phyloP scores from a whole-genome alignment of 805 yeast genomes.

The Saccharomycopsis selenospora region DNA sequence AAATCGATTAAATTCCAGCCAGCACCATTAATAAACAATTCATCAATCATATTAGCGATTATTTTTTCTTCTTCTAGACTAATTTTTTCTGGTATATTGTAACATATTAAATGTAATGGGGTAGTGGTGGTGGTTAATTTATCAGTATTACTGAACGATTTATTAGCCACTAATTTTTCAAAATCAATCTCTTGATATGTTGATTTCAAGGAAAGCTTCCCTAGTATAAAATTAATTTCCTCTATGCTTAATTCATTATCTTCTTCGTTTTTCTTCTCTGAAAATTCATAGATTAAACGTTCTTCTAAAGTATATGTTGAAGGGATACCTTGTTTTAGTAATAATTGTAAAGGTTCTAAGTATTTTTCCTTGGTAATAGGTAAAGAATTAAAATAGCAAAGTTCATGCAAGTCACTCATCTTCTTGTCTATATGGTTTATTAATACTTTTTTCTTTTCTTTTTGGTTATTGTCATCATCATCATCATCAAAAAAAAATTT shows the following conservation, averaged over 20 bases:
- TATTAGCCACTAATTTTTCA: slow-evolving; percentile 60
- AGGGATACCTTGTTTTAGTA: slow-evolving; percentile 61
- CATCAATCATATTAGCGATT: slow-evolving; percentile 49
- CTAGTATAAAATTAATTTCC: slow-evolving; percentile 11
- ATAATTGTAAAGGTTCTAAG: slow-evolving; percentile 37
- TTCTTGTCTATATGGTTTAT: no score
- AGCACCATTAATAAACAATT: slow-evolving; percentile 76
- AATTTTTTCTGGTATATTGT: slow-evolving; percentile 39
- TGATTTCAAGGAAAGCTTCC: slow-evolving; percentile 33
- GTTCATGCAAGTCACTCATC: slow-evolving; percentile 70
- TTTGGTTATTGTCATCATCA: not conserved
- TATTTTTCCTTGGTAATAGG: slow-evolving; percentile 44
- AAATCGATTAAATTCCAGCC: slow-evolving; percentile 82
- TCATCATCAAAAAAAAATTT: not conserved
- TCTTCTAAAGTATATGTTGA: slow-evolving; percentile 80
- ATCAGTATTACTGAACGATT: slow-evolving; percentile 31
- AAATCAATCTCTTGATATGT: slow-evolving; percentile 70
- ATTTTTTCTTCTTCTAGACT: slow-evolving; percentile 37
- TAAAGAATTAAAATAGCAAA: slow-evolving; percentile 42
- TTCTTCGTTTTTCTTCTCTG: slow-evolving; percentile 17
- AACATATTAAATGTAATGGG: slow-evolving; percentile 65
- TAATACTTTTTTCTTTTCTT: no score
- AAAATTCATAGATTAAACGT: slow-evolving; percentile 49
- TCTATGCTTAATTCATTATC: slow-evolving; percentile 18
- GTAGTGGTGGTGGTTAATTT: slow-evolving; percentile 53